A percentile compares a stretch with the other conserved stretches of the same genome.
Conservation (phyloP, 768 basidiomycete species). For the Termitomyces sp. region DNA sequence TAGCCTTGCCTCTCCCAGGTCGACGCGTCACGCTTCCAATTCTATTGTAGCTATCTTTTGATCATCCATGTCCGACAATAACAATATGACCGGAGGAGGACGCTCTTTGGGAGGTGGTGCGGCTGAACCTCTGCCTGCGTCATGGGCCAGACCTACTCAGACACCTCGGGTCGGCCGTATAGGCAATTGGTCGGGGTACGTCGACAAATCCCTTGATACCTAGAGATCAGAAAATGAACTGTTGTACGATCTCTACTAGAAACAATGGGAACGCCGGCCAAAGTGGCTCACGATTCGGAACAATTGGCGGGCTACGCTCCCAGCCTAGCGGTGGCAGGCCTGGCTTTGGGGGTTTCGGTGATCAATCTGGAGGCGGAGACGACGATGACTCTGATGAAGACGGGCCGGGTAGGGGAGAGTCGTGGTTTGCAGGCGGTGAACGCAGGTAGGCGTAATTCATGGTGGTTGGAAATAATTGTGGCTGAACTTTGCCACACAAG, state of each 20-base stretch:
- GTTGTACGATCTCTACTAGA: neutral
- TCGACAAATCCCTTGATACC: neutral
- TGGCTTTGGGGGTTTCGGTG: slow-evolving; percentile 12
- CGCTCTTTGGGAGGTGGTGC: slow-evolving; percentile 43
- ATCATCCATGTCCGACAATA: slow-evolving; percentile 30
- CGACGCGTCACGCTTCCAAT: neutral
- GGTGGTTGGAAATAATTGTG: neutral
- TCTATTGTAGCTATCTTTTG: neutral
- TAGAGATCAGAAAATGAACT: neutral
- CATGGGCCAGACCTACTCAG: slow-evolving; percentile 34
- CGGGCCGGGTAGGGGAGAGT: slow-evolving; percentile 48
- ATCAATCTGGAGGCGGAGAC: slow-evolving; percentile 8
- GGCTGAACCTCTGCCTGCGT: slow-evolving; percentile 41
- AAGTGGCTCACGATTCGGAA: slow-evolving; percentile 21
- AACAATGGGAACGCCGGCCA: slow-evolving; percentile 8
- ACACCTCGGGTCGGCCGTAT: slow-evolving; percentile 45
- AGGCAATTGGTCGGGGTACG: slow-evolving; percentile 41
- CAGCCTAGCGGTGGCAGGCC: neutral
- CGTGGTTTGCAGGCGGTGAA: slow-evolving; percentile 94
- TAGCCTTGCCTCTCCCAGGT: neutral
- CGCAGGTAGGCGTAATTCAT: slow-evolving; percentile 50
- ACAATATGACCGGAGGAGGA: slow-evolving; percentile 28
- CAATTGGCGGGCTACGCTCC: slow-evolving; percentile 20
- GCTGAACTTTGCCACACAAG: slow-evolving; percentile 31
- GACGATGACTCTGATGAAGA: slow-evolving; percentile 46